A percentile compares a stretch with the other conserved stretches of the same genome.
Evolutionary conservation across 2,329 filamentous ascomycete species (phyloP).

Genomic region (Cordyceps farinosa): DNA sequence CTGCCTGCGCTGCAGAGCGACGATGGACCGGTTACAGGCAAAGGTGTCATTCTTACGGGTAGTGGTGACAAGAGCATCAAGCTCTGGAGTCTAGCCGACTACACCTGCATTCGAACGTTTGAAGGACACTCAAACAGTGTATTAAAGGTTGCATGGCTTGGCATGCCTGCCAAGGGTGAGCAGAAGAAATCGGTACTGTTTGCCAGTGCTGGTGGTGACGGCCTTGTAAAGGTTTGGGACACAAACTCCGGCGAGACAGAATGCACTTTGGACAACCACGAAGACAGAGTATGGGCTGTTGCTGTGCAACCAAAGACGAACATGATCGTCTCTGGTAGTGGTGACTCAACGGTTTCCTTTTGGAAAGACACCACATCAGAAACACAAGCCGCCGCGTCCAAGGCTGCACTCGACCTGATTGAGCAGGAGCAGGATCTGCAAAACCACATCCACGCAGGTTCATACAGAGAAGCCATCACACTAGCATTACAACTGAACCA

Average conservation of each 20-base stretch:
- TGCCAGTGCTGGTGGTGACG: conserved; percentile 87
- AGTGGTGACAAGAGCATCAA: conserved; percentile 96
- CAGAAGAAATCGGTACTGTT: conserved; percentile 65
- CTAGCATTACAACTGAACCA: conserved; percentile 93
- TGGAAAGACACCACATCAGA: conserved; percentile 88
- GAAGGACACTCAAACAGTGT: conserved; percentile 97
- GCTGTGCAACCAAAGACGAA: conserved; percentile 66
- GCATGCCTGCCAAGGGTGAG: conserved; percentile 46
- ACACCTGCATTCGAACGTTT: conserved; percentile 87
- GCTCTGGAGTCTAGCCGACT: conserved; percentile 89
- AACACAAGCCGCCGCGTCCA: conserved; percentile 70
- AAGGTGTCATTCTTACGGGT: conserved; percentile 82
- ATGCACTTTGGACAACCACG: conserved; percentile 92
- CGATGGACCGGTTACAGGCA: conserved; percentile 67
- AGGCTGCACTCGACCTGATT: conserved; percentile 72
- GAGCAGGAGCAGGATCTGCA: conserved; percentile 93
- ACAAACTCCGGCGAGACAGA: conserved; percentile 79
- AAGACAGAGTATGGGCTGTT: conserved; percentile 91
- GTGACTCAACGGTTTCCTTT: conserved; percentile 89
- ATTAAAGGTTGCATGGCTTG: conserved; percentile 87
- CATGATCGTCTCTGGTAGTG: conserved; percentile 82
- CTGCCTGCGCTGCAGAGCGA: conserved; percentile 71
- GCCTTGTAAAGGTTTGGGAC: conserved; percentile 95
- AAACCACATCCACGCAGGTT: conserved; percentile 84
- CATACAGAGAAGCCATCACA: conserved; percentile 89